Evolutionary conservation across 179 eudicot genomes (phyloP).

Genomic region (Spergularia azorica): DNA sequence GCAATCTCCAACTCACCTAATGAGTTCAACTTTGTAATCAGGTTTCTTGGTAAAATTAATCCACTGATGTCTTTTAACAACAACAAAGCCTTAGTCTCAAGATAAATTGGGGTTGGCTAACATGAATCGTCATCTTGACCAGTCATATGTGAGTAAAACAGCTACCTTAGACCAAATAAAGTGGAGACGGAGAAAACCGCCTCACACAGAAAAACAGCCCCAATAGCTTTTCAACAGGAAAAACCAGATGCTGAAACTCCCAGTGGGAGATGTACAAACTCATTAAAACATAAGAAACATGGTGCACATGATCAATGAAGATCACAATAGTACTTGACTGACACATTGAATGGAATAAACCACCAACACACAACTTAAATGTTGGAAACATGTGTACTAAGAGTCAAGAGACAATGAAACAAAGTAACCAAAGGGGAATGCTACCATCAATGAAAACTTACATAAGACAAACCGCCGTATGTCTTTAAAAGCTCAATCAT

Average conservation of each 20-base stretch:
- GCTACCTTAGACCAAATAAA: neutral
- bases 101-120: neutral
- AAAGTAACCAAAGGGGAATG: neutral
- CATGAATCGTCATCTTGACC: too few species aligned
- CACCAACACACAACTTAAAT: neutral
- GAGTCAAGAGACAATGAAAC: neutral
- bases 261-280: neutral
- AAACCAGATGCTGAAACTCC: too few species aligned
- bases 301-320: neutral
- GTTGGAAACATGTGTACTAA: neutral
- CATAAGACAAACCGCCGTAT: conserved; percentile 86
- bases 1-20: neutral
- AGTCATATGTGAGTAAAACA: too few species aligned
- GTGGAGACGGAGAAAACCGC: neutral
- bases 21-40: neutral
- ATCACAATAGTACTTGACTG: neutral
- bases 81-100: neutral
- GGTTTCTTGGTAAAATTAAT: neutral
- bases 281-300: neutral
- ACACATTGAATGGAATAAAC: too few species aligned
- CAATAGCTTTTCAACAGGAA: too few species aligned
- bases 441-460: conserved; percentile 42
- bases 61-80: neutral
- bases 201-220: too few species aligned
- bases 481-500: conserved; percentile 83